Percentiles rank a stretch among this genome's conserved stretches.
These are phyloP conservation scores for Gnaphalium uliginosum DNA, from an alignment of 129 eudicot species.

Conservation along the genomic window DNA sequence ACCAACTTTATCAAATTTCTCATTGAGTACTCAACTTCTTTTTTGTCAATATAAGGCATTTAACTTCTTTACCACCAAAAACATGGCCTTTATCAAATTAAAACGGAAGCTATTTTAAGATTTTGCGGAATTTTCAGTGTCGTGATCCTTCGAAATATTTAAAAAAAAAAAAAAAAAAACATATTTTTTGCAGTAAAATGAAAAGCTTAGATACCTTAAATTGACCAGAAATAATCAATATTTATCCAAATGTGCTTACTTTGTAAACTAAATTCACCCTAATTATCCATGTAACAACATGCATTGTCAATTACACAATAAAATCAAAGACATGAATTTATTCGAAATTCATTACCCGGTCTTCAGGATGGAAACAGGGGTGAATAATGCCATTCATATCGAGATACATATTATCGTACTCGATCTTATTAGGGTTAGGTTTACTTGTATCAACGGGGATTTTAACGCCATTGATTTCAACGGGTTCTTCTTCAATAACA, in stretches of 20 bases:
- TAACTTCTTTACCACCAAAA: background rate
- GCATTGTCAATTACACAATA: background rate
- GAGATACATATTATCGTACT: constrained; percentile 86
- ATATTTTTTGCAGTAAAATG: no score
- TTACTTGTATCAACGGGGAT: constrained; percentile 86
- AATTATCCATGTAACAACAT: background rate
- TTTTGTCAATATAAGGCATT: no score
- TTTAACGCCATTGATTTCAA: constrained; percentile 62
- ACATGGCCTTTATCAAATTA: background rate
- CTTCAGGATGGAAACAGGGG: constrained; percentile 98
- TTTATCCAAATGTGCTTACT: background rate
- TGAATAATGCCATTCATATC: constrained; percentile 98
- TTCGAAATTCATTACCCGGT: constrained; percentile 47
- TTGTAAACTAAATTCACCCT: background rate
- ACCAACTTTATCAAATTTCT: no score
- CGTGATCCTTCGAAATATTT: no score
- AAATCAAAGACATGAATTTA: background rate
- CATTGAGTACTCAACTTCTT: no score
- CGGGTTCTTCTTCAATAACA: constrained; percentile 74
- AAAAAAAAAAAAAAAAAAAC: no score
- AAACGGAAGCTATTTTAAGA: no score
- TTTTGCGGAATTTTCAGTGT: no score
- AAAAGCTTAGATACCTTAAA: no score
- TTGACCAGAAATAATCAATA: no score
- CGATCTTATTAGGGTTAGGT: constrained; percentile 78